phyloP scores from a whole-genome alignment of 345 rosid genomes.

The Gossypium longicalyx region DNA sequence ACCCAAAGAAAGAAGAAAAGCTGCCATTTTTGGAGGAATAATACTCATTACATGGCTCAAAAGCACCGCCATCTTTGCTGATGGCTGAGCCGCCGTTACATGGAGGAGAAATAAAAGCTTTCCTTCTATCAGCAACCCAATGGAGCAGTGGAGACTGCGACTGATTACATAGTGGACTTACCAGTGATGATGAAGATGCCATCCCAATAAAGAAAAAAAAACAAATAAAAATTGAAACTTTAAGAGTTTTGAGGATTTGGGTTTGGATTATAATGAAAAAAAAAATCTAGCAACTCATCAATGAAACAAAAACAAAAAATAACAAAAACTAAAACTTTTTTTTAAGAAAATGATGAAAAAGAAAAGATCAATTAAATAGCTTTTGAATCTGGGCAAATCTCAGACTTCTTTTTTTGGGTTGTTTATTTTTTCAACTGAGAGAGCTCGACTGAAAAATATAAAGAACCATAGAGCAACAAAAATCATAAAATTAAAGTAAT shows the following conservation, averaged over 20 bases:
- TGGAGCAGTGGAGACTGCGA: slow-evolving; percentile 10
- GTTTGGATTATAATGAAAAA: background rate
- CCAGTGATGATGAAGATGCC: slow-evolving; percentile 37
- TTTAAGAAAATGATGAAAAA: background rate
- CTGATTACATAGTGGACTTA: slow-evolving; percentile 69
- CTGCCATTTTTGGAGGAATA: slow-evolving; percentile 32
- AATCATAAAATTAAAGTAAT: too few relatives aligned
- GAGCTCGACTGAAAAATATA: background rate
- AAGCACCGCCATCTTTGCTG: slow-evolving; percentile 30
- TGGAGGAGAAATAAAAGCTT: slow-evolving; percentile 29
- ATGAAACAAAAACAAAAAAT: background rate
- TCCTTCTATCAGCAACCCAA: slow-evolving; percentile 40
- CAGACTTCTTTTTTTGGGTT: background rate
- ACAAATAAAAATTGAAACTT: background rate
- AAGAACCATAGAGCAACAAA: too few relatives aligned
- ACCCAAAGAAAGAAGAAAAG: slow-evolving; percentile 40
- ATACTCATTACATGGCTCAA: slow-evolving; percentile 62
- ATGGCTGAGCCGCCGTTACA: slow-evolving; percentile 20
- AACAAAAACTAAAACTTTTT: background rate
- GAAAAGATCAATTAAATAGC: slow-evolving; percentile 16
- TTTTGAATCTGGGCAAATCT: background rate
- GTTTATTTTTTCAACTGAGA: background rate
- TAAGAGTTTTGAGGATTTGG: background rate
- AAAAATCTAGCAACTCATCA: slow-evolving; percentile 26
- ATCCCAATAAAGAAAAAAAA: slow-evolving; percentile 12